Conservation (phyloP, 352 stramenopile genomes). For the Detonula confervacea region DNA sequence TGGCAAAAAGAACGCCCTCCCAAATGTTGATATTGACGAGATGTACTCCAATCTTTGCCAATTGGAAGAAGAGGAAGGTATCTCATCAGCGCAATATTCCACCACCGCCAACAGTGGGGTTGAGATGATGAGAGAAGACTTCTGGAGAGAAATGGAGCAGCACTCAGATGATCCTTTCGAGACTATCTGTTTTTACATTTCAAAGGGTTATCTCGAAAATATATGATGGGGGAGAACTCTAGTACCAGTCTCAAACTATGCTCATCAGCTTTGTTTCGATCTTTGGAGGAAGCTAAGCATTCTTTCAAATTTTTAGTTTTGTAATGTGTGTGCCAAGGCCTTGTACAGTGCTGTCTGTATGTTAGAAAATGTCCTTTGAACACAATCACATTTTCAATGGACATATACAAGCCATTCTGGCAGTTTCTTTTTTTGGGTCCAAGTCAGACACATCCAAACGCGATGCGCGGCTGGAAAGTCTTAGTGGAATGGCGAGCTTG, state of each 20-base stretch:
- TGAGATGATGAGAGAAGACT: slow-evolving; percentile 46
- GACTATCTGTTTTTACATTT: slow-evolving; percentile 68
- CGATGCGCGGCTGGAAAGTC: neutral
- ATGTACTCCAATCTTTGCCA: slow-evolving; percentile 74
- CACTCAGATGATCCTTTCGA: slow-evolving; percentile 80
- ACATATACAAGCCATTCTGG: too few relatives aligned
- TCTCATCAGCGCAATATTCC: slow-evolving; percentile 24
- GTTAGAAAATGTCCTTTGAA: too few relatives aligned
- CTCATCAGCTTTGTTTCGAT: too few relatives aligned
- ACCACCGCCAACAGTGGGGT: neutral
- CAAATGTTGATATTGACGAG: slow-evolving; percentile 79
- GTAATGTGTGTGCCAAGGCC: too few relatives aligned
- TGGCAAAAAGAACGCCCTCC: slow-evolving; percentile 21
- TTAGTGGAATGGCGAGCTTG: slow-evolving; percentile 8
- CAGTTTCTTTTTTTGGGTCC: too few relatives aligned
- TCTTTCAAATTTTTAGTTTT: too few relatives aligned
- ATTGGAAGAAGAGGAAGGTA: slow-evolving; percentile 45
- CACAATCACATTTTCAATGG: too few relatives aligned
- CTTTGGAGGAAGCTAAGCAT: too few relatives aligned
- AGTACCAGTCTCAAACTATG: too few relatives aligned
- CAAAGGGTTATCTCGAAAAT: slow-evolving; percentile 53
- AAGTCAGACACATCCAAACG: too few relatives aligned
- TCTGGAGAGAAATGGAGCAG: slow-evolving; percentile 84
- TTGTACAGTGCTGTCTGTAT: too few relatives aligned
- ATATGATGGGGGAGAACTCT: too few relatives aligned